Percentiles rank a stretch among this genome's conserved stretches.
These are phyloP conservation scores for Ziziphus jujuba DNA, from an alignment of 306 rosid species.

Conservation along the genomic window DNA sequence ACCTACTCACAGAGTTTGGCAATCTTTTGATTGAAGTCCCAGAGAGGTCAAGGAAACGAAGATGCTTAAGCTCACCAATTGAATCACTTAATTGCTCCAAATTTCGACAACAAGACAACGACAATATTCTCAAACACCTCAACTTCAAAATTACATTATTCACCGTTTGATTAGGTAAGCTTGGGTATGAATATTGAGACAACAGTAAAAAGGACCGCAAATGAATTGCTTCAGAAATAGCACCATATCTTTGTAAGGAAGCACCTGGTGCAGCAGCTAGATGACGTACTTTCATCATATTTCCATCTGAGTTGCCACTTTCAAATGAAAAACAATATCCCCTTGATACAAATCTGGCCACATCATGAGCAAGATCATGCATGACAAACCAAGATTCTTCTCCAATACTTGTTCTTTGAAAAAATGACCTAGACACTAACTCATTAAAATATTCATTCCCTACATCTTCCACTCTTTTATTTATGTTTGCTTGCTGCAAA, in stretches of 20 bases:
- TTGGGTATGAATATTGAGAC: background rate
- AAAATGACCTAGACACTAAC: slow-evolving; percentile 6
- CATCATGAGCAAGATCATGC: slow-evolving; percentile 6
- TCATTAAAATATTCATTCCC: no score
- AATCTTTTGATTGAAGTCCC: no score
- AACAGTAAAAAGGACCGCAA: background rate
- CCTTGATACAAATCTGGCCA: background rate
- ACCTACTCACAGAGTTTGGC: no score
- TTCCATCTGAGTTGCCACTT: no score
- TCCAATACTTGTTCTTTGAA: background rate
- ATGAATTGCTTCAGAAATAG: background rate
- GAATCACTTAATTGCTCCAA: no score
- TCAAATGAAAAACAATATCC: background rate
- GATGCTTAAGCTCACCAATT: background rate
- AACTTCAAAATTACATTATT: background rate
- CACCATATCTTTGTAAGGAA: background rate
- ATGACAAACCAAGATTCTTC: background rate
- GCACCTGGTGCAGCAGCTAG: background rate
- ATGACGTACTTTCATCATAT: background rate
- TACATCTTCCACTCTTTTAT: background rate
- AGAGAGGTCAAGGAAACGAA: no score
- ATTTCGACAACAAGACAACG: background rate
- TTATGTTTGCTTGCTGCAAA: background rate
- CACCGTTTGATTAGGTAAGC: background rate
- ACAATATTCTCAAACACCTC: slow-evolving; percentile 9